A percentile compares a stretch with the other conserved stretches of the same genome.
Evolutionary conservation across 768 basidiomycete genomes (phyloP).

Genomic region (Mycena sanguinolenta): DNA sequence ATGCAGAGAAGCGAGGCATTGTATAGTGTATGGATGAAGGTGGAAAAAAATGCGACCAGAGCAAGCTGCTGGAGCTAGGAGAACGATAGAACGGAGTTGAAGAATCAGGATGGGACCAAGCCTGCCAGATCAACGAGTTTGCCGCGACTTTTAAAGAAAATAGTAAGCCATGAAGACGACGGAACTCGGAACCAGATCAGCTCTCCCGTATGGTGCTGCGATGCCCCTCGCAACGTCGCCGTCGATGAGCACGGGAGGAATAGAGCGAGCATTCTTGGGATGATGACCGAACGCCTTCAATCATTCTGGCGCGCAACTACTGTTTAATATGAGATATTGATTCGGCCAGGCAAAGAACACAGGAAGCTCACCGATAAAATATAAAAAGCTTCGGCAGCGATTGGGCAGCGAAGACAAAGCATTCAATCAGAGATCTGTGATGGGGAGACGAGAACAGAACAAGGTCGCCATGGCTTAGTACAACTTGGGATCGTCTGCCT

Average conservation of each 20-base stretch:
- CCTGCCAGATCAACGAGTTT: background rate
- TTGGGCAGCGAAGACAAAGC: background rate
- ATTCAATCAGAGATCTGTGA: background rate
- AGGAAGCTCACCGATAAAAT: no score
- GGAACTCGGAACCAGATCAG: background rate
- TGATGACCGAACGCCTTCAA: background rate
- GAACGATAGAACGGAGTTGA: constrained; percentile 1
- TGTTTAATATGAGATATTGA: no score
- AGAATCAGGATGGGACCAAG: constrained; percentile 5
- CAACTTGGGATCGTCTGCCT: background rate
- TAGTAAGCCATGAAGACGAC: background rate
- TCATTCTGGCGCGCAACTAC: background rate
- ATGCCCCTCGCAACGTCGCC: background rate
- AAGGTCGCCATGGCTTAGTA: background rate
- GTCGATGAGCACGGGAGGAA: background rate
- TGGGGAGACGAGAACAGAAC: background rate
- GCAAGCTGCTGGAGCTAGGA: constrained; percentile 4
- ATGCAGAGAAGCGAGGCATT: constrained; percentile 18
- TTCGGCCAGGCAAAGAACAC: no score
- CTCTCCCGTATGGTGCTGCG: background rate
- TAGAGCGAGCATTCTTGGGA: no score
- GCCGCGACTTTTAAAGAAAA: background rate
- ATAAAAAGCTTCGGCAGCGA: no score
- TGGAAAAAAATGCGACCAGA: background rate
- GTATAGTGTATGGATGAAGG: background rate